A percentile compares a stretch with the other conserved stretches of the same genome.
Evolutionary conservation across 2,329 filamentous ascomycete species (phyloP).

Genomic region (Fusarium nisikadoi): DNA sequence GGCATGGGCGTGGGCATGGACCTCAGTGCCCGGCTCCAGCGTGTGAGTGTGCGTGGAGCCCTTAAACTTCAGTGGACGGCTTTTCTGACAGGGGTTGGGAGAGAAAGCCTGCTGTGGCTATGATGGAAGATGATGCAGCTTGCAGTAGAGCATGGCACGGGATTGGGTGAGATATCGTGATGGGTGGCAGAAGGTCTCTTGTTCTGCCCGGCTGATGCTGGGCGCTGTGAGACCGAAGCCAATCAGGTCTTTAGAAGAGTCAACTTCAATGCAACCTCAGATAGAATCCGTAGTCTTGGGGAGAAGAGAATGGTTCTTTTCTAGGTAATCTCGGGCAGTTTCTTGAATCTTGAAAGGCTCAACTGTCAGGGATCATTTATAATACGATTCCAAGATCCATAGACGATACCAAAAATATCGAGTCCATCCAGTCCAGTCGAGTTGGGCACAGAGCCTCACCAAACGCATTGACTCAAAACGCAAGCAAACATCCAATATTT

Average conservation of each 20-base stretch:
- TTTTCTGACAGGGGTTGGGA: constrained; percentile 14
- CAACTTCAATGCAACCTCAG: constrained; percentile 25
- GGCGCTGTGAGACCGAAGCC: constrained; percentile 11
- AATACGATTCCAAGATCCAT: constrained; percentile 2
- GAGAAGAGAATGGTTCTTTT: background rate
- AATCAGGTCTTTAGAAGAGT: constrained; percentile 21
- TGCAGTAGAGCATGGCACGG: constrained; percentile 26
- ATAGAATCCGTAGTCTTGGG: background rate
- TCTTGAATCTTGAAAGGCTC: constrained; percentile 8
- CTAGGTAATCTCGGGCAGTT: background rate
- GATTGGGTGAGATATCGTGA: constrained; percentile 30
- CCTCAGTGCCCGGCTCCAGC: constrained; percentile 12
- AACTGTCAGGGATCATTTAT: background rate
- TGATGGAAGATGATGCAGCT: constrained; percentile 39
- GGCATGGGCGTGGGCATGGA: background rate
- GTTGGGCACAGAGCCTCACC: constrained; percentile 29
- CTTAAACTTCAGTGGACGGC: constrained; percentile 22
- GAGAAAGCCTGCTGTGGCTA: constrained; percentile 36
- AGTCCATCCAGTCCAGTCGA: constrained; percentile 4
- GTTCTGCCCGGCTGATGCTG: constrained; percentile 40
- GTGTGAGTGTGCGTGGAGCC: constrained; percentile 28
- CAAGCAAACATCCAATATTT: background rate
- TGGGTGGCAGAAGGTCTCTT: constrained; percentile 37
- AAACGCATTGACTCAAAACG: constrained; percentile 6
- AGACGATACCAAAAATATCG: constrained; percentile 5